Evolutionary conservation across 768 basidiomycete species (phyloP).

Genomic region (Pilatotrama ljubarskyi): DNA sequence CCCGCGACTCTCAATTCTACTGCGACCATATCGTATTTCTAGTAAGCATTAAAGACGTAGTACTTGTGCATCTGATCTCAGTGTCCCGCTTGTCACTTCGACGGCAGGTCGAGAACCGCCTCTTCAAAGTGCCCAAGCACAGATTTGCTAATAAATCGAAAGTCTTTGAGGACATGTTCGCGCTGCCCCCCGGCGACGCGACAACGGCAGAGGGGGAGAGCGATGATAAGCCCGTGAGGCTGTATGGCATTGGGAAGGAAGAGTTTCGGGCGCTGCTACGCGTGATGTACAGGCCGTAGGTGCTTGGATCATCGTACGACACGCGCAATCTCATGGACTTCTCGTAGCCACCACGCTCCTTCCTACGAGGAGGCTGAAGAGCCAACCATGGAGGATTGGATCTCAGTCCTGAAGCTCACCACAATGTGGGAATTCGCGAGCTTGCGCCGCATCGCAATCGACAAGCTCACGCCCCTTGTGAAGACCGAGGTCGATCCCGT

Average conservation of each 20-base stretch:
- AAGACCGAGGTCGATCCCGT: constrained; percentile 8
- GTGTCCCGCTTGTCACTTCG: not conserved
- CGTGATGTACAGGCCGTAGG: constrained; percentile 25
- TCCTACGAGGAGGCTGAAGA: not conserved
- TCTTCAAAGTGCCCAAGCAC: constrained; percentile 26
- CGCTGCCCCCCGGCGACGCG: not conserved
- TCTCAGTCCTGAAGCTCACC: constrained; percentile 17
- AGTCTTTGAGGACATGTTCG: constrained; percentile 25
- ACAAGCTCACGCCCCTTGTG: constrained; percentile 15
- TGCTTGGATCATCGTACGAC: not conserved
- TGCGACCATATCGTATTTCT: constrained; percentile 10
- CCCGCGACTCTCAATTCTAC: not conserved
- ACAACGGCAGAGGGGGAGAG: constrained; percentile 18
- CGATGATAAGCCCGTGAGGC: constrained; percentile 20
- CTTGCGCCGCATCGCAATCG: constrained; percentile 19
- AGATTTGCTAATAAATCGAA: constrained; percentile 21
- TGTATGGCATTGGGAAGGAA: constrained; percentile 11
- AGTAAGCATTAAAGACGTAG: not conserved
- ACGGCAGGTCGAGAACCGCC: constrained; percentile 17
- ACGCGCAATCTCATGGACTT: no score
- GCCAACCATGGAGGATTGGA: constrained; percentile 17
- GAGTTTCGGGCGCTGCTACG: constrained; percentile 23
- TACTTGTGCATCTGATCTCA: no score
- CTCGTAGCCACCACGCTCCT: constrained; percentile 16
- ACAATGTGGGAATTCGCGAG: constrained; percentile 10